Base-by-base conservation (phyloP, 1,139 yeast species). In the Lodderomyces beijingensis region DNA sequence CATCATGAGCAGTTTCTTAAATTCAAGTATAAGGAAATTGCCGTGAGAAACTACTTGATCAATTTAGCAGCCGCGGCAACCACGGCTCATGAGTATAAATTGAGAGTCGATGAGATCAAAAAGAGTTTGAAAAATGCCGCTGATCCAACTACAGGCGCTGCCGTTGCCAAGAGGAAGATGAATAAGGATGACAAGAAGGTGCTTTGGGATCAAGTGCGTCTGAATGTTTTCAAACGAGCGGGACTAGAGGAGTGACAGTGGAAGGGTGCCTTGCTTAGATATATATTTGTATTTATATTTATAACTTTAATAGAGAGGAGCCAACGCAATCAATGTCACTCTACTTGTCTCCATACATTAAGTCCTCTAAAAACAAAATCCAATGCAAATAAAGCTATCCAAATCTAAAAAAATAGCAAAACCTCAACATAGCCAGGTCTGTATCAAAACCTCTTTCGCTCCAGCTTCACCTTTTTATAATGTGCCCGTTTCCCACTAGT, bases 401-500 rank as follows among this genome's bases (percentile, higher is more conserved):
- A n/a, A n/a, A n/a, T n/a, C n/a, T n/a, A n/a, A n/a, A n/a, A n/a
- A n/a, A n/a, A n/a, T n/a, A n/a, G n/a, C n/a, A n/a, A n/a, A n/a
- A n/a, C n/a, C n/a, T n/a, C n/a, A n/a, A n/a, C n/a, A n/a, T n/a
- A n/a, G n/a, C n/a, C n/a, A n/a, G n/a, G n/a, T n/a, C n/a, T n/a
- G n/a, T n/a, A n/a, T 39, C 48, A 69, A 45, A 58, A 70, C 55
- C 68, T 76, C 46, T 70, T 72, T 49, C 91, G 74, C 63, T 73
- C 76, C 28, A 72, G 75, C 51, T 76, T 73, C 33, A 77, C 64
- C 50, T 78, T 77, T 57, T 82, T 80, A 57, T 79, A 80, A 53
- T 77, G 78, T 14, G 65, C 76, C 53, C 74, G 78, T 37, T 80
- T 80, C 20, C 96, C 96, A 46, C 91, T 80, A n/a, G 73, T 71